Conservation (phyloP, 106 monocot species). For the Hemerocallis citrina region DNA sequence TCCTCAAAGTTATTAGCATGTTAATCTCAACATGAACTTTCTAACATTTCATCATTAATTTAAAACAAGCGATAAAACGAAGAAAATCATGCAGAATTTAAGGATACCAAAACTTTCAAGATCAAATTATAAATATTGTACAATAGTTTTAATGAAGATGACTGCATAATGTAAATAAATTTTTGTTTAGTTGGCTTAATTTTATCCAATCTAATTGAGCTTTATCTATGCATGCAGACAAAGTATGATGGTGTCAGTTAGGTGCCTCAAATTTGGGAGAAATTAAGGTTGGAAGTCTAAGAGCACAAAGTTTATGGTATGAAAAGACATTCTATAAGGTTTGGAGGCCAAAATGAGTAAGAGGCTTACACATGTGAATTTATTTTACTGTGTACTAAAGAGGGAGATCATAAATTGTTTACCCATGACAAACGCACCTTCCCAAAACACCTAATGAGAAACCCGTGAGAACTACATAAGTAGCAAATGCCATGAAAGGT, state of each 20-base stretch:
- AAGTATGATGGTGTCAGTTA: neutral
- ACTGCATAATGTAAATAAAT: too few relatives aligned
- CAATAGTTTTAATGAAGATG: too few relatives aligned
- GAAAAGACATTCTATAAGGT: neutral
- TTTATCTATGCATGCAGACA: neutral
- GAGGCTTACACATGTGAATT: neutral
- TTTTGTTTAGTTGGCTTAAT: neutral
- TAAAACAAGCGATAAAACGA: too few relatives aligned
- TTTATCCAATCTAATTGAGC: neutral
- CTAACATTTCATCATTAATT: too few relatives aligned
- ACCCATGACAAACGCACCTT: constrained; percentile 12
- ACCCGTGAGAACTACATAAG: constrained; percentile 32
- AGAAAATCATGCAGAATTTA: too few relatives aligned
- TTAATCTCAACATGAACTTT: too few relatives aligned
- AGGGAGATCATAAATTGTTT: neutral
- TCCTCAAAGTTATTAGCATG: neutral
- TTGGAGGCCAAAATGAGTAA: neutral
- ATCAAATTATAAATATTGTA: too few relatives aligned
- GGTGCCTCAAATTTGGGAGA: neutral
- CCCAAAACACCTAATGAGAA: constrained; percentile 30
- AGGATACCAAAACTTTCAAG: too few relatives aligned
- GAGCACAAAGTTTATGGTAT: neutral
- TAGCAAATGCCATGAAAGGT: constrained; percentile 41
- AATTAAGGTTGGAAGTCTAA: neutral
- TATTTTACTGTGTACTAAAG: neutral